Evolutionary conservation across 768 basidiomycete species (phyloP).

Genomic region (Panus rudis): DNA sequence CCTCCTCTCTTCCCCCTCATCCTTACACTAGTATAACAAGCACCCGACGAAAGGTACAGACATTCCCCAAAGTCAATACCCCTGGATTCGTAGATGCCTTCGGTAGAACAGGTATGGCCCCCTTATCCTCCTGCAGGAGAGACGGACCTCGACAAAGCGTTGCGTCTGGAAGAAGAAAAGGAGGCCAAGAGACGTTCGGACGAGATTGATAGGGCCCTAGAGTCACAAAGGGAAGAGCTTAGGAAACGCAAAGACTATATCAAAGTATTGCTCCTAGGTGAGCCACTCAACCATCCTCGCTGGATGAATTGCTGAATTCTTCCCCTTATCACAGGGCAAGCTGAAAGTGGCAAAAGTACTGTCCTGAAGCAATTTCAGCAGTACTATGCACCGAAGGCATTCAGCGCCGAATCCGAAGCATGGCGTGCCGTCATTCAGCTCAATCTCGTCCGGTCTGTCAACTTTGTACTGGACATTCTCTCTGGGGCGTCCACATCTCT

Average conservation of each 20-base stretch:
- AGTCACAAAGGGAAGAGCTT: constrained; percentile 14
- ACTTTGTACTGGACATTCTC: constrained; percentile 36
- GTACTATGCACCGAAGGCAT: constrained; percentile 51
- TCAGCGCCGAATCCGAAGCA: constrained; percentile 46
- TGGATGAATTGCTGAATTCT: not conserved
- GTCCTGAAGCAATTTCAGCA: constrained; percentile 63
- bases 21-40: too few relatives aligned
- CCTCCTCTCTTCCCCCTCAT: too few relatives aligned
- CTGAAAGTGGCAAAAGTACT: constrained; percentile 64
- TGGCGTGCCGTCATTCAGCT: constrained; percentile 66
- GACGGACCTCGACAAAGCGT: not conserved
- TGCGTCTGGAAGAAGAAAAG: constrained; percentile 4
- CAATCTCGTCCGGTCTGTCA: constrained; percentile 54
- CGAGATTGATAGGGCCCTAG: constrained; percentile 10
- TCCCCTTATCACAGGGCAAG: constrained; percentile 41
- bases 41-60: too few relatives aligned
- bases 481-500: constrained; percentile 14
- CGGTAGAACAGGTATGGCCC: not conserved
- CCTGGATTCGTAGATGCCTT: too few relatives aligned
- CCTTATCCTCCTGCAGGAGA: not conserved
- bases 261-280: constrained; percentile 56
- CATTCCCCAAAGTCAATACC: too few relatives aligned
- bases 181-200: constrained; percentile 11
- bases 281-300: constrained; percentile 14
- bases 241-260: constrained; percentile 33